Percentiles rank a stretch among this genome's conserved stretches.
Conservation (phyloP, 257 asterid genomes). For the Phtheirospermum japonicum region DNA sequence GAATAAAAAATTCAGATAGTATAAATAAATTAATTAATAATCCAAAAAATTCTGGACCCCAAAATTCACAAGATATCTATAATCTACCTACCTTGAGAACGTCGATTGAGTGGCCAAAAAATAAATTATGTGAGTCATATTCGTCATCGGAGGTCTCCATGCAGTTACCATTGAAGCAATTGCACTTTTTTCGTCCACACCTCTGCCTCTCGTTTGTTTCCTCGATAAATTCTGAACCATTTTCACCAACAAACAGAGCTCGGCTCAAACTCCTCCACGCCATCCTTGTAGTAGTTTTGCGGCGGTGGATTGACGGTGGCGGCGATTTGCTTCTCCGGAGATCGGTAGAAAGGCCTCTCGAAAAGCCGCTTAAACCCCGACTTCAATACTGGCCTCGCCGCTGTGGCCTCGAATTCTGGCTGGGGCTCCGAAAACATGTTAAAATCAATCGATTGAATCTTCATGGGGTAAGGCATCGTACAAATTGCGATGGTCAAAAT, state of each 20-base stretch:
- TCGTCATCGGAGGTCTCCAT: too few species aligned
- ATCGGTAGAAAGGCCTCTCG: too few species aligned
- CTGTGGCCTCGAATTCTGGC: slow-evolving; percentile 45
- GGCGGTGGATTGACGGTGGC: slow-evolving; percentile 34
- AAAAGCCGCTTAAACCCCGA: slow-evolving; percentile 77
- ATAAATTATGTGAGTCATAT: slow-evolving; percentile 39
- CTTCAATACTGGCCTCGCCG: slow-evolving; percentile 47
- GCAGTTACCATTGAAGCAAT: too few species aligned
- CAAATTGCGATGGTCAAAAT: neutral
- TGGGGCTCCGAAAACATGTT: slow-evolving; percentile 34
- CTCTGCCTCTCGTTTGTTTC: too few species aligned
- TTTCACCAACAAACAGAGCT: too few species aligned
- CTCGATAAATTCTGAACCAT: too few species aligned
- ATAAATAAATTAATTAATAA: neutral
- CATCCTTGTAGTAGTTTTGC: slow-evolving; percentile 36
- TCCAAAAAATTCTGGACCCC: slow-evolving; percentile 16
- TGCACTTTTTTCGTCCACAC: too few species aligned
- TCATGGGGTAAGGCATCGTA: slow-evolving; percentile 55
- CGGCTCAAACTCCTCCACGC: too few species aligned
- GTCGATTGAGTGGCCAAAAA: slow-evolving; percentile 46
- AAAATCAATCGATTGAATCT: slow-evolving; percentile 77
- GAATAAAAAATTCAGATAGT: too few species aligned
- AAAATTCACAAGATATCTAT: neutral
- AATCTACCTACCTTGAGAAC: slow-evolving; percentile 69
- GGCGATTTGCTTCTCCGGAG: slow-evolving; percentile 33